These are phyloP conservation scores for Phaeosphaeria sp. DNA, from an alignment of 2,329 filamentous ascomycete species.

Conservation along the genomic window DNA sequence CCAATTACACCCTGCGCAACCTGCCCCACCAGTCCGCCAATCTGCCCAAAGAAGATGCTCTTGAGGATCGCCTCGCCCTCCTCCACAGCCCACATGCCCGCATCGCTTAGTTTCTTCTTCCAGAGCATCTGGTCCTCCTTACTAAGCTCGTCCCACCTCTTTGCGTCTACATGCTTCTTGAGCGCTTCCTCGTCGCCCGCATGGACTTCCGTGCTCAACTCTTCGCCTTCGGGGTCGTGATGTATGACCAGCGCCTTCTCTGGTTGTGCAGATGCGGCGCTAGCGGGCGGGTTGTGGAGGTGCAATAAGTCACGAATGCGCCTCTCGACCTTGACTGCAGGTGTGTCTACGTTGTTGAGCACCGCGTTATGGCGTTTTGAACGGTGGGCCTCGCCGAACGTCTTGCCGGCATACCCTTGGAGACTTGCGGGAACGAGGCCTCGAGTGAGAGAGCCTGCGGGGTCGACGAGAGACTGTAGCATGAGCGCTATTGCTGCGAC, in stretches of 20 bases:
- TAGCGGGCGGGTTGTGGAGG: slow-evolving; percentile 19
- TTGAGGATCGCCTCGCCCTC: slow-evolving; percentile 80
- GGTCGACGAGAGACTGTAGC: slow-evolving; percentile 65
- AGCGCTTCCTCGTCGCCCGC: slow-evolving; percentile 39
- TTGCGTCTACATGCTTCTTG: slow-evolving; percentile 56
- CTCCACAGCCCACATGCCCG: slow-evolving; percentile 79
- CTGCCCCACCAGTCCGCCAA: slow-evolving; percentile 64
- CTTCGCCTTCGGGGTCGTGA: slow-evolving; percentile 44
- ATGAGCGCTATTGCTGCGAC: slow-evolving; percentile 69
- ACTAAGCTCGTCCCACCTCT: slow-evolving; percentile 74
- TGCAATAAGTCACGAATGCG: slow-evolving; percentile 45
- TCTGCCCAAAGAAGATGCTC: slow-evolving; percentile 78
- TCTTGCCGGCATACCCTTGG: slow-evolving; percentile 46
- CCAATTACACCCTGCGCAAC: slow-evolving; percentile 41
- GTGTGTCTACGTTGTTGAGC: slow-evolving; percentile 35
- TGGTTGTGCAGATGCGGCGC: slow-evolving; percentile 3
- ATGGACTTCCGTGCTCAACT: slow-evolving; percentile 52
- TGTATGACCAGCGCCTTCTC: slow-evolving; percentile 53
- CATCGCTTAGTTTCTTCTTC: slow-evolving; percentile 71
- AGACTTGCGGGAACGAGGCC: slow-evolving; percentile 61
- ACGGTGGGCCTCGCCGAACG: slow-evolving; percentile 36
- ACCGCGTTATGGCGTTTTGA: slow-evolving; percentile 32
- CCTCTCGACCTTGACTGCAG: slow-evolving; percentile 32
- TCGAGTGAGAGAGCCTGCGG: slow-evolving; percentile 54
- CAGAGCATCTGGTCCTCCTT: slow-evolving; percentile 69